These are phyloP conservation scores for Zygosaccharomyces pseudorouxii DNA, from an alignment of 805 yeast genomes.

Conservation along the genomic window DNA sequence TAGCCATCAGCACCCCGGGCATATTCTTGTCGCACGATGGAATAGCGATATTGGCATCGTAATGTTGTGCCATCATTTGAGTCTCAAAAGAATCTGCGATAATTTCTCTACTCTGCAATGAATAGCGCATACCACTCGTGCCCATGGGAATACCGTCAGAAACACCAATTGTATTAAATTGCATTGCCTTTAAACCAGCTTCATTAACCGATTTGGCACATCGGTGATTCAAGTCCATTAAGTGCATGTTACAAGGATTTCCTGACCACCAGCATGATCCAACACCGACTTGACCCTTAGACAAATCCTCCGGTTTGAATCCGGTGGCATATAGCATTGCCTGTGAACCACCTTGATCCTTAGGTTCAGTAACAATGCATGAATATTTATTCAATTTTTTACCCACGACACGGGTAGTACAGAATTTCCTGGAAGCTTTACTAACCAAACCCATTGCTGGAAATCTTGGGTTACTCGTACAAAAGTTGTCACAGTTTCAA, in stretches of 20 bases:
- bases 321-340: slow-evolving; percentile 98
- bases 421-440: slow-evolving; percentile 23
- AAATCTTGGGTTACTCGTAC: neutral
- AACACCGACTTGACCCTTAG: slow-evolving; percentile 92
- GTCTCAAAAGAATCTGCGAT: slow-evolving; percentile 98
- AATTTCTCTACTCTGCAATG: slow-evolving; percentile 92
- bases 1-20: slow-evolving; percentile 96
- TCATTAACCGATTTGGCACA: slow-evolving; percentile 74
- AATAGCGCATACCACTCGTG: slow-evolving; percentile 95
- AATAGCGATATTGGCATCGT: slow-evolving; percentile 91
- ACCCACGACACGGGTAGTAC: slow-evolving; percentile 26
- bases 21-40: slow-evolving; percentile 95
- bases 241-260: slow-evolving; percentile 97
- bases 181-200: slow-evolving; percentile 96
- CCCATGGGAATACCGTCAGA: slow-evolving; percentile 99
- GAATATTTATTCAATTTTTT: slow-evolving; percentile 69
- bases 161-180: slow-evolving; percentile 96
- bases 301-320: slow-evolving; percentile 74
- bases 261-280: slow-evolving; percentile 99
- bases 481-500: neutral
- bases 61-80: slow-evolving; percentile 92
- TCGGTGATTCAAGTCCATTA: slow-evolving; percentile 79
- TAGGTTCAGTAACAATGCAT: slow-evolving; percentile 78
- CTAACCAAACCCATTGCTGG: slow-evolving; percentile 46
- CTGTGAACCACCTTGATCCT: slow-evolving; percentile 97